Evolutionary conservation across 371 early-diverging fungal species (phyloP).

Genomic region (Phascolomyces articulosus): DNA sequence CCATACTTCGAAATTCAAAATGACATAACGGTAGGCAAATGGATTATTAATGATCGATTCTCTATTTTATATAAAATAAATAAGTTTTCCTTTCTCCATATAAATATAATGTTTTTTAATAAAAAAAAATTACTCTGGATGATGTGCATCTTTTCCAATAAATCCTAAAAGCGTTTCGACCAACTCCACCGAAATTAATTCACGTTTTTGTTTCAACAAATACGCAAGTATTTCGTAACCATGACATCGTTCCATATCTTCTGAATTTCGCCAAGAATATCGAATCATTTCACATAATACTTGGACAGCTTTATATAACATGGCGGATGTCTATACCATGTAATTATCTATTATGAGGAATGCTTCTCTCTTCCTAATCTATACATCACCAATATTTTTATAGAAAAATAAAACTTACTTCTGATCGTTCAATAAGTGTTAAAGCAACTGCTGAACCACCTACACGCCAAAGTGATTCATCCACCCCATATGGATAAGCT

Average conservation of each 20-base stretch:
- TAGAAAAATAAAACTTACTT: slow-evolving; percentile 40
- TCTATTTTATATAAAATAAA: slow-evolving; percentile 23
- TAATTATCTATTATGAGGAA: too few species aligned
- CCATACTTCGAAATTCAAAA: slow-evolving; percentile 80
- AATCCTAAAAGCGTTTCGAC: slow-evolving; percentile 66
- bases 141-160: slow-evolving; percentile 63
- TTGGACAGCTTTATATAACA: slow-evolving; percentile 62
- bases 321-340: slow-evolving; percentile 57
- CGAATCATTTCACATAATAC: slow-evolving; percentile 66
- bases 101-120: too few species aligned
- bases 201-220: slow-evolving; percentile 66
- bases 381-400: neutral
- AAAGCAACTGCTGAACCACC: slow-evolving; percentile 73
- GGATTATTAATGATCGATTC: slow-evolving; percentile 70
- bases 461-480: slow-evolving; percentile 76
- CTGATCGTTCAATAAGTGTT: slow-evolving; percentile 62
- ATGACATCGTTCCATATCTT: slow-evolving; percentile 75
- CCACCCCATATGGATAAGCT: slow-evolving; percentile 61
- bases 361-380: too few species aligned
- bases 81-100: too few species aligned
- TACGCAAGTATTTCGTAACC: slow-evolving; percentile 77
- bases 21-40: slow-evolving; percentile 65
- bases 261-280: slow-evolving; percentile 73
- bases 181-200: slow-evolving; percentile 60
- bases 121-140: slow-evolving; percentile 53